Evolutionary conservation across 2,329 filamentous ascomycete species (phyloP), one percentile per base, ranked within the genome.

Genomic region (Mycosphaerella sp.): DNA sequence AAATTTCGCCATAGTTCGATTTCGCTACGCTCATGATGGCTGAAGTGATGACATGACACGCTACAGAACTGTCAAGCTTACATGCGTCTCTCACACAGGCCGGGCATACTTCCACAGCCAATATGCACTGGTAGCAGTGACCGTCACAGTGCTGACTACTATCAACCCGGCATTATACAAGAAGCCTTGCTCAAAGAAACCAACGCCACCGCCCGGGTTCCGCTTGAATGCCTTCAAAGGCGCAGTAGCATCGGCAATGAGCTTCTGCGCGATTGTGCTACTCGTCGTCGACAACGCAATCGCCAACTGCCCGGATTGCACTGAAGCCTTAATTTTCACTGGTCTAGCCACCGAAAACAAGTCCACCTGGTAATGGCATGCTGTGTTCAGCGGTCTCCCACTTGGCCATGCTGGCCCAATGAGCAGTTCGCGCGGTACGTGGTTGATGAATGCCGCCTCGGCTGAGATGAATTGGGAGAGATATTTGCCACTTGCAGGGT

Each of bases 391-490:
- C 53, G 62, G 36, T 45, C 58, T 57, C 59, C 58, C n/a, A 56
- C 62, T 17, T 13, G 69, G 71, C 21, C 67, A 65, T 21, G 68
- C 68, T 3, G 67, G 71, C 2, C 68, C 71, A 37, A 72, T 59
- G 3, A 84, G 72, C 2, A 84, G 67, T 30, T 77, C 71, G 2
- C 68, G 55, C 0, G 81, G 80, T 6, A 84, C 72, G 46, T 81
- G 75, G 62, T 84, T 84, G 49, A 79, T 68, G 60, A 76, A 78
- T 0, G 76, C 75, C 0, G 74, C 62, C 10, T 75, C 67, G 2
- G 78, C 70, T 7, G 70, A 60, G 32, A 83, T 66, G 62, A 79
- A 81, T 56, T 84, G 78, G 6, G 73, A 70, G 4, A 84, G 69
- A 55, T 84, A 85, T 62, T 84, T 84, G 13, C 74, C 78, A 2